phyloP scores from a whole-genome alignment of 2,329 filamentous ascomycete genomes.

The Hypomyces rosellus region DNA sequence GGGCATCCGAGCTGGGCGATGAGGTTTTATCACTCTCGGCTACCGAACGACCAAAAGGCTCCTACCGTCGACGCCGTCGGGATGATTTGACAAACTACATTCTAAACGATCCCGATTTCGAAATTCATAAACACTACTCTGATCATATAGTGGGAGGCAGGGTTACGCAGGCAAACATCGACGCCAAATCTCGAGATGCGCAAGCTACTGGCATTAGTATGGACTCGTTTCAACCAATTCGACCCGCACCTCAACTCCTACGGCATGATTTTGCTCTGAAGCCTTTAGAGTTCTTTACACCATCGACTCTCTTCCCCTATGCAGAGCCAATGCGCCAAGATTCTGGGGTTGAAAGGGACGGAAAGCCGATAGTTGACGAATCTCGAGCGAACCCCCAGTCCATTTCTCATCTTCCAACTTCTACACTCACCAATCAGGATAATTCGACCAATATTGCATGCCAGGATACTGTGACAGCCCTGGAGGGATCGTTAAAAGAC shows the following conservation, averaged over 20 bases:
- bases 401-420: background rate
- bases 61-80: constrained; percentile 23
- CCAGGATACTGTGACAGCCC: constrained; percentile 4
- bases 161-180: background rate
- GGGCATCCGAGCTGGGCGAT: constrained; percentile 17
- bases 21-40: constrained; percentile 18
- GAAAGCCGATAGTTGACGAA: background rate
- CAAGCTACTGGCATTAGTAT: background rate
- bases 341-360: background rate
- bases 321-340: too few species aligned
- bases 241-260: background rate
- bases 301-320: background rate
- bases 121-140: background rate
- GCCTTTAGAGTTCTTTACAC: background rate
- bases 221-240: too few species aligned
- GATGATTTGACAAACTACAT: constrained; percentile 4
- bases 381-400: background rate
- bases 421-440: background rate
- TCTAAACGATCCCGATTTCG: background rate
- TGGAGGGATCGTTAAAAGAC: constrained; percentile 11
- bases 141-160: background rate
- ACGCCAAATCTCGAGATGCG: background rate
- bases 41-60: constrained; percentile 16
- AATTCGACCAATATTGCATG: background rate
- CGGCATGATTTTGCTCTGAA: background rate